Percentiles rank a stretch among this genome's conserved stretches.
phyloP scores from a whole-genome alignment of 768 basidiomycete species.

The Phaffia australis region DNA sequence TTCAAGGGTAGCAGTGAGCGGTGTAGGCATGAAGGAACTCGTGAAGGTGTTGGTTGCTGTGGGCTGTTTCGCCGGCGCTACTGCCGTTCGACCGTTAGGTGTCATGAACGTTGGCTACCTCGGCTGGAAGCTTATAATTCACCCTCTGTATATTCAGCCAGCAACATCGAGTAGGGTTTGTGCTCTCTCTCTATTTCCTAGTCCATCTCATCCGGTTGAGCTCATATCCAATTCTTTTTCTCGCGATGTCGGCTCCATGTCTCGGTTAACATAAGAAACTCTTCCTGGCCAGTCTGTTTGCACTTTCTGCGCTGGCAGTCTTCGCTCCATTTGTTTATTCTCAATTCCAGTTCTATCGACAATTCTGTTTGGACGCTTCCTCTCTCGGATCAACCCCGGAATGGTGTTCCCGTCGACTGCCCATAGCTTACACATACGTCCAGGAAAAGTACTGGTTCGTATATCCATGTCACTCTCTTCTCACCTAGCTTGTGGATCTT shows the following conservation, averaged over 20 bases:
- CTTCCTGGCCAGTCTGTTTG: slow-evolving; percentile 35
- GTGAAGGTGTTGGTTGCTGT: slow-evolving; percentile 15
- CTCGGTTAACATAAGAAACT: slow-evolving; percentile 34
- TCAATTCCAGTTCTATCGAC: slow-evolving; percentile 54
- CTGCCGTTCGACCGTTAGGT: slow-evolving; percentile 32
- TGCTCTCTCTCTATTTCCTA: slow-evolving; percentile 43
- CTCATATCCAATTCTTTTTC: slow-evolving; percentile 1
- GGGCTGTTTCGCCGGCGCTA: slow-evolving; percentile 29
- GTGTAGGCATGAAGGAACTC: not conserved
- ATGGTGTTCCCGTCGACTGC: slow-evolving; percentile 59
- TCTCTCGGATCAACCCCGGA: slow-evolving; percentile 25
- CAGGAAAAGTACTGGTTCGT: slow-evolving; percentile 66
- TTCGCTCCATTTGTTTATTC: slow-evolving; percentile 60
- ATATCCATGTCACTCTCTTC: not conserved
- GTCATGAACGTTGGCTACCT: slow-evolving; percentile 30
- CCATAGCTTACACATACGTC: slow-evolving; percentile 68
- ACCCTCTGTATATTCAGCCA: not conserved
- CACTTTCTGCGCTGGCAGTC: slow-evolving; percentile 44
- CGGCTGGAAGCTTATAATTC: slow-evolving; percentile 24
- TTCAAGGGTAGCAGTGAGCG: too few relatives aligned
- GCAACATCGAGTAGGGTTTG: not conserved
- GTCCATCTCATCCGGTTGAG: slow-evolving; percentile 53
- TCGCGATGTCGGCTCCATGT: not conserved
- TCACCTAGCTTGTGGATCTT: not conserved
- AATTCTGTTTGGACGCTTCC: slow-evolving; percentile 48